Evolutionary conservation across 371 early-diverging fungal genomes (phyloP), one percentile per base, ranked within the genome.

Genomic region (Mortierella sp.): DNA sequence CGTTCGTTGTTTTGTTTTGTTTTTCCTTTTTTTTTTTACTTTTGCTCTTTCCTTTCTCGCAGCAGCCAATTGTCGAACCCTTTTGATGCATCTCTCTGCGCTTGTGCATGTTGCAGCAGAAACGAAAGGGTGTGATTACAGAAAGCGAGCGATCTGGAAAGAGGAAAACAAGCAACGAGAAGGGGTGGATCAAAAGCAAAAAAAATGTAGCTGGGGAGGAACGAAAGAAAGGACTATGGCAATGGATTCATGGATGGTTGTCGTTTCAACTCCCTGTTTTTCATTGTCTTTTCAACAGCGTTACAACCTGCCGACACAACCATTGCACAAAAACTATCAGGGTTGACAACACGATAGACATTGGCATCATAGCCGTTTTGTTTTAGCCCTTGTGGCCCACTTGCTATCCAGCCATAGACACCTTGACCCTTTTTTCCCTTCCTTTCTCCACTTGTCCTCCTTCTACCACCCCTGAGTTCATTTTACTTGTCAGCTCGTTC

Each of bases 341-440:
- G 28, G 44, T 16, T 19, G 71, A 28, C 28, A 37, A 67, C 37
- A 34, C 67, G 37, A 37, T 37, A 16, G 24, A 10, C 24, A 67
- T 57, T 57, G 67, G 46, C 46, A 71, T 48, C 71, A 71, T 71
- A 28, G 71, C 71, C 71, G 48, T 48, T 71, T 71, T 43, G 26
- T 26, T 71, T 71, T 46, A 31, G 48, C 6, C 46, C 19, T 10
- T 67, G 24, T 24, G 9, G 13, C 37, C 34, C 8, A 8, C 24
- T 37, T 6, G 13, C 64, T 21, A 5, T 31, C 19, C 64, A n/a
- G 34, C 70, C 43, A 40, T 40, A 40, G 43, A 40, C 43, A 40
- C 43, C 43, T 70, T 46, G 37, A 9, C 37, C 34, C 53, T 51
- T 50, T 28, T 34, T 72, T 3, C 37, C 37, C 8, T 24, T 34